Evolutionary conservation across 306 rosid species (phyloP), one percentile per base, ranked within the genome.

Genomic region (barrel medic (Medicago truncatula)): DNA sequence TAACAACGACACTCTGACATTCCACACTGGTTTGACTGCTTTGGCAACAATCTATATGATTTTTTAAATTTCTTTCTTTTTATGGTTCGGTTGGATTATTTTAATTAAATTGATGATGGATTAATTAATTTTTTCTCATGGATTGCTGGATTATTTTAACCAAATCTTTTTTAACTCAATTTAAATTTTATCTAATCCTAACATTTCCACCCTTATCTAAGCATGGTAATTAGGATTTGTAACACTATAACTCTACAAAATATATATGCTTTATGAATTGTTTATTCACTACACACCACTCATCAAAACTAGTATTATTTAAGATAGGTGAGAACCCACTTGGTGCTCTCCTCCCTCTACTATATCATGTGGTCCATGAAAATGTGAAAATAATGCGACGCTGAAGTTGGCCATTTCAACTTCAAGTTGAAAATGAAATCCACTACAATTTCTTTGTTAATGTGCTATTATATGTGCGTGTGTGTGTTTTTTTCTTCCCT

Each of bases 331-430:
- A 78, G 73, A 78, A 62, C 57, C 71, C 73, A 52, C 58, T 38
- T 50, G 7, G 41, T 5, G 5, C 46, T 66, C 47, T 16, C 57
- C 16, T 68, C 53, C 50, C 28, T 80, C 47, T 77, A 25, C 7
- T 47, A 7, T 56, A 4, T n/a, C n/a, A n/a, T 71, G 86, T 80
- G 88, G 89, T 79, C 88, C 88, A 56, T n/a, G 62, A 16, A 34
- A 71, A 57, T 68, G 28, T 54, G 61, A 54, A 54, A 60, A 39
- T 56, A 61, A 39, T 76, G 61, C 41, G 73, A 40, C 15, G 13
- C 54, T 69, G 69, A 39, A 78, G 34, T 70, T 79, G 82, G 23
- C 21, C 46, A 38, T 59, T 70, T 54, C 46, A 64, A 40, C 71
- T 43, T 52, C 67, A 20, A 23, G n/a, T 58, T 66, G 86, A 78